phyloP scores from a whole-genome alignment of 2,329 filamentous ascomycete species.

The Camillea tinctor region DNA sequence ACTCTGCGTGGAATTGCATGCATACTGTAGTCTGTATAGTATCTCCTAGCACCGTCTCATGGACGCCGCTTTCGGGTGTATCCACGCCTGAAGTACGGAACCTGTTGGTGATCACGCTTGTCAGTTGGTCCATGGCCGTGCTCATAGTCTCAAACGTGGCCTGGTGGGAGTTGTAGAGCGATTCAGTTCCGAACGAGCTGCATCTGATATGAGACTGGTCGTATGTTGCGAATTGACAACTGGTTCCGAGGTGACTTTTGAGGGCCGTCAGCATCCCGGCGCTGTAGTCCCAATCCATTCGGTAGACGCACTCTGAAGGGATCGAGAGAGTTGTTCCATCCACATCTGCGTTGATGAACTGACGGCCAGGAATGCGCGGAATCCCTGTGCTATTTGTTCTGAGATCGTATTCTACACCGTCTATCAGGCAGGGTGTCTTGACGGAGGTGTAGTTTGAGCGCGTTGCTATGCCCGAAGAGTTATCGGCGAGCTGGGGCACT shows the following conservation, averaged over 20 bases:
- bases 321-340: background rate
- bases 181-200: background rate
- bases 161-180: background rate
- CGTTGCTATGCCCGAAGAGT: background rate
- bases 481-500: background rate
- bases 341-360: background rate
- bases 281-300: background rate
- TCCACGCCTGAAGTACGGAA: background rate
- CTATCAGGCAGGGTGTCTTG: background rate
- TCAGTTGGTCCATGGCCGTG: background rate
- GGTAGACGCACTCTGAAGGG: background rate
- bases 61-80: background rate
- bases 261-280: background rate
- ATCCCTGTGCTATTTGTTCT: background rate
- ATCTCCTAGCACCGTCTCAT: background rate
- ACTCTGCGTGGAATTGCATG: background rate
- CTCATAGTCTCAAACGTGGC: background rate
- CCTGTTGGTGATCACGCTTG: background rate
- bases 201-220: background rate
- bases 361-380: background rate
- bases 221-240: background rate
- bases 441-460: background rate
- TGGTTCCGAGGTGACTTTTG: background rate
- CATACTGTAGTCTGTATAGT: background rate
- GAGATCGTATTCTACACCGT: background rate